These are phyloP conservation scores for Pseudoperonospora humuli DNA, from an alignment of 352 stramenopile species.

Conservation along the genomic window DNA sequence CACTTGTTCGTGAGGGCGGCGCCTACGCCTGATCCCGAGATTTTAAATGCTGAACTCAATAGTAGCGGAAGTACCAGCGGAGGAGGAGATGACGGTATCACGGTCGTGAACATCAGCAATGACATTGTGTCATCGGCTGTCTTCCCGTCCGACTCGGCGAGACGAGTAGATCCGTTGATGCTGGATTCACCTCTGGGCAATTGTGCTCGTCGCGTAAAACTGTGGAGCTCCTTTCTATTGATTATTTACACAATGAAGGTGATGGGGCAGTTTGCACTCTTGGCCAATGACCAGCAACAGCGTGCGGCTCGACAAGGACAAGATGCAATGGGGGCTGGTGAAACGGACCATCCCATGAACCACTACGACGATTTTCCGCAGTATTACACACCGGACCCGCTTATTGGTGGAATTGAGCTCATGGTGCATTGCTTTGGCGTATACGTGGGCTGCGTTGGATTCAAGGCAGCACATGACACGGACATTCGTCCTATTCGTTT, in stretches of 20 bases:
- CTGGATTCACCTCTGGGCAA: constrained; percentile 77
- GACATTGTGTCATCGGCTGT: constrained; percentile 80
- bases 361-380: constrained; percentile 70
- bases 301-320: constrained; percentile 28
- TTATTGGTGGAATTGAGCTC: constrained; percentile 58
- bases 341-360: constrained; percentile 33
- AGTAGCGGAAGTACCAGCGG: constrained; percentile 15
- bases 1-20: constrained; percentile 84
- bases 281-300: constrained; percentile 75
- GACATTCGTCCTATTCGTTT: constrained; percentile 81
- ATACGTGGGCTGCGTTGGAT: constrained; percentile 80
- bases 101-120: constrained; percentile 71
- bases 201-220: constrained; percentile 73
- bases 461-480: constrained; percentile 82
- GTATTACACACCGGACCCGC: constrained; percentile 71
- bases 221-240: constrained; percentile 82
- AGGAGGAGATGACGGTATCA: constrained; percentile 39
- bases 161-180: constrained; percentile 79
- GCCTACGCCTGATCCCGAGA: constrained; percentile 50
- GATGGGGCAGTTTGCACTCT: constrained; percentile 76
- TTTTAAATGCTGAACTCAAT: constrained; percentile 35
- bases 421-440: constrained; percentile 77
- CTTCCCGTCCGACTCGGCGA: constrained; percentile 74
- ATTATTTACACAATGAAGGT: constrained; percentile 89
- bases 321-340: constrained; percentile 20